phyloP scores from a whole-genome alignment of 345 rosid species.

The Fremontodendron californicum region DNA sequence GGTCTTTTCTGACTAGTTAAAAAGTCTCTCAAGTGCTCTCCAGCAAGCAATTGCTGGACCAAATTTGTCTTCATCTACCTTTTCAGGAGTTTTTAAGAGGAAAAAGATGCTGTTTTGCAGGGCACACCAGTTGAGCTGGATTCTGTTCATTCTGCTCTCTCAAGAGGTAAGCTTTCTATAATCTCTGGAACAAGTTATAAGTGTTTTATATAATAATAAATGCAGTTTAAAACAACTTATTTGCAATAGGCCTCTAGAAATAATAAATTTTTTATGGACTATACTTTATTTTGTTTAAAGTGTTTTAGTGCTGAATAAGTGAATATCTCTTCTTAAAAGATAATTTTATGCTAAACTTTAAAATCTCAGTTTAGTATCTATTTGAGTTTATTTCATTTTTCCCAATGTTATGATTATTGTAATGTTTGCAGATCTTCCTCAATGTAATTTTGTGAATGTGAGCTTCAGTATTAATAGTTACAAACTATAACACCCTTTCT shows the following conservation, averaged over 20 bases:
- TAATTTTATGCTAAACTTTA: not conserved
- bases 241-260: not conserved
- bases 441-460: not conserved
- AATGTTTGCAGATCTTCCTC: conserved; percentile 22
- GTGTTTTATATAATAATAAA: not conserved
- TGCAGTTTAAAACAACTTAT: not conserved
- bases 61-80: conserved; percentile 7
- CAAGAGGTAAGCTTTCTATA: conserved; percentile 4
- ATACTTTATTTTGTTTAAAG: not conserved
- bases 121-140: not conserved
- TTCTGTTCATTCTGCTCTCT: not conserved
- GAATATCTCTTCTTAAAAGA: not conserved
- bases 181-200: not conserved
- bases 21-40: conserved; percentile 10
- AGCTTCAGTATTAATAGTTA: not conserved
- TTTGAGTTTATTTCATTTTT: not conserved
- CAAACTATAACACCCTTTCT: not conserved
- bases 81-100: not conserved
- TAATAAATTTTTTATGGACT: not conserved
- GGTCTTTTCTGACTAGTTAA: conserved; percentile 16
- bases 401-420: not conserved
- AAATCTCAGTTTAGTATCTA: not conserved
- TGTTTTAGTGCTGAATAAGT: not conserved
- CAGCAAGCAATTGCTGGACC: conserved; percentile 19
- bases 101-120: not conserved